Conservation (phyloP, 768 basidiomycete species). For the Tricholoma flavovirens region DNA sequence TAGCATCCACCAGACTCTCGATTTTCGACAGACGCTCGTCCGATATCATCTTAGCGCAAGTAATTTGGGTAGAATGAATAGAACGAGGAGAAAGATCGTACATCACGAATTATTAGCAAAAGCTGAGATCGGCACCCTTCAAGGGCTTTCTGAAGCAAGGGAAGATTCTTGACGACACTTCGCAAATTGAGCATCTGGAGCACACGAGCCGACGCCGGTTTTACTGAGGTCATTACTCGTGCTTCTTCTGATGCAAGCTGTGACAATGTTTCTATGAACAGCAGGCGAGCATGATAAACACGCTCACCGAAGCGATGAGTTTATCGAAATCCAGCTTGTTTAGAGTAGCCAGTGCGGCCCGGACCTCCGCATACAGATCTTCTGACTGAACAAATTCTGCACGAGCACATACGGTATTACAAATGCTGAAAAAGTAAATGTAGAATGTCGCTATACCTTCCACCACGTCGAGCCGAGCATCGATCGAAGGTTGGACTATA, state of each 20-base stretch:
- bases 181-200: constrained; percentile 77
- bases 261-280: neutral
- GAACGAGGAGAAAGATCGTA: constrained; percentile 20
- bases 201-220: constrained; percentile 63
- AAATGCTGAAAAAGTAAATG: neutral
- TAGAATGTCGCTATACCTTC: constrained; percentile 45
- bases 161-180: constrained; percentile 62
- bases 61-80: neutral
- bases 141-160: constrained; percentile 58
- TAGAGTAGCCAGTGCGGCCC: constrained; percentile 61
- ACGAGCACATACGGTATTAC: constrained; percentile 4
- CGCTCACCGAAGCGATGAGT: constrained; percentile 60
- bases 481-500: constrained; percentile 58
- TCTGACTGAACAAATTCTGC: constrained; percentile 74
- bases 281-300: neutral
- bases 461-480: constrained; percentile 82
- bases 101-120: constrained; percentile 56
- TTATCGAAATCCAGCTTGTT: constrained; percentile 88
- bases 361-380: constrained; percentile 62
- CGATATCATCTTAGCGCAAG: constrained; percentile 52
- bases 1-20: constrained; percentile 48
- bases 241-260: constrained; percentile 67
- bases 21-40: constrained; percentile 69
- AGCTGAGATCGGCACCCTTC: constrained; percentile 52
- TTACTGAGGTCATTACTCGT: constrained; percentile 45